Base-by-base conservation (phyloP, 1,284 basidiomycete genomes). In the Austroboletus rostrupii region DNA sequence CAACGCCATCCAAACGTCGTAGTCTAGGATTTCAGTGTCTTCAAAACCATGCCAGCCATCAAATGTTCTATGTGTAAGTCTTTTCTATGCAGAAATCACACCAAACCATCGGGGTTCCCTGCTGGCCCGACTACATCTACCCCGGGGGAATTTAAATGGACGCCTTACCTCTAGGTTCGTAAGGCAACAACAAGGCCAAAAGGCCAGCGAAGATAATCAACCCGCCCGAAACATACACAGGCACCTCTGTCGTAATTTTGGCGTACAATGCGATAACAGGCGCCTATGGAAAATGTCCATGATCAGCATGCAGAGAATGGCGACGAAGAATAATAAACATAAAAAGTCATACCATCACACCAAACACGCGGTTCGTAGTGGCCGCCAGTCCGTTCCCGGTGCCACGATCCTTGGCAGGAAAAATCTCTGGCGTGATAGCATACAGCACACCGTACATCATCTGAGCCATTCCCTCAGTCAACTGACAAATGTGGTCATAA, bases 371-470 rank as follows among this genome's bases (percentile, higher is more conserved):
- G 45, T 78, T 78, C 0, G 79, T 79, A 2, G 76, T 78, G 12
- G 83, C 77, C 4, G 76, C 79, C 49, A 89, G 64, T 0, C 81
- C 83, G 55, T 85, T 87, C 1, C 87, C 86, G 6, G 87, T 88
- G 3, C 87, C 87, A 31, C 87, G 72, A 61, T 83, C 76, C 54
- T 81, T 83, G 10, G 84, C 79, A 0, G 86, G 85, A 62, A 89
- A 87, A 10, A 87, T 73, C 63, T 89, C 85, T 5, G 82, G 78
- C 14, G 79, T 77, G 43, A 82, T 66, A 19, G 81, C 83, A 54
- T 87, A 89, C 12, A 88, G 65, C 5, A 87, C 80, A 12, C 83
- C 85, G 57, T 87, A 88, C 85, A 88, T 87, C 52, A 84, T 77
- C 73, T 80, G 60, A 33, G 12, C 6, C 16, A 16, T 17, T 14